Percentiles rank a stretch among this genome's conserved stretches.
Evolutionary conservation across 108 stramenopile genomes (phyloP).

Genomic region (Fragilariopsis cylindrus): DNA sequence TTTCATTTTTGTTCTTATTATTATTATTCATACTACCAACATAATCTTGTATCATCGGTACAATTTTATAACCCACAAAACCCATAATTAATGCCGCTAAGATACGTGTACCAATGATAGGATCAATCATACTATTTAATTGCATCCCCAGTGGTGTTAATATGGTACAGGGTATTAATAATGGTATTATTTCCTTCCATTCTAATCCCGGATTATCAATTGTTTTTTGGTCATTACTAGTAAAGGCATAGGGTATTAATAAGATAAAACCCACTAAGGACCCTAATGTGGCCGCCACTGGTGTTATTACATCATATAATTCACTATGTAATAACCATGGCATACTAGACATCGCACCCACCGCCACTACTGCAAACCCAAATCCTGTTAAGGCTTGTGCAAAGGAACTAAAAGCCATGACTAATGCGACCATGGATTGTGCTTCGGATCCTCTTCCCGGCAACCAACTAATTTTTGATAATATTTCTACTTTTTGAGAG

Average conservation of each 20-base stretch:
- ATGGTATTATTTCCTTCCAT: background rate
- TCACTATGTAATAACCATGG: conserved; percentile 8
- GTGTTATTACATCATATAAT: background rate
- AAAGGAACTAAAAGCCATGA: background rate
- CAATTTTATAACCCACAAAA: conserved; percentile 6
- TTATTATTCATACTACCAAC: background rate
- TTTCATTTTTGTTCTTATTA: background rate
- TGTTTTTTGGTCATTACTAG: background rate
- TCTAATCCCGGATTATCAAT: conserved; percentile 1
- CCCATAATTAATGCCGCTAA: conserved; percentile 13
- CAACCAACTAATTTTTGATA: conserved; percentile 3
- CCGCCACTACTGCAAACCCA: conserved; percentile 11
- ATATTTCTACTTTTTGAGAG: background rate
- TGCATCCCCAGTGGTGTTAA: conserved; percentile 1
- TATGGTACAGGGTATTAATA: conserved; percentile 10
- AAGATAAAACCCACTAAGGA: conserved; percentile 13
- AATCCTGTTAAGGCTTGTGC: conserved; percentile 12
- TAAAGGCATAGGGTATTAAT: conserved; percentile 8
- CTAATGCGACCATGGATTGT: conserved; percentile 1
- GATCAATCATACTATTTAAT: conserved; percentile 13
- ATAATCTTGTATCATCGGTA: conserved; percentile 5
- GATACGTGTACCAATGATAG: background rate
- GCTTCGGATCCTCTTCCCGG: background rate
- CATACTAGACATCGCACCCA: conserved; percentile 5
- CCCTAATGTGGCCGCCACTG: conserved; percentile 3